These are phyloP conservation scores for Kodamaea kakaduensis DNA, from an alignment of 805 yeast genomes.

Conservation along the genomic window DNA sequence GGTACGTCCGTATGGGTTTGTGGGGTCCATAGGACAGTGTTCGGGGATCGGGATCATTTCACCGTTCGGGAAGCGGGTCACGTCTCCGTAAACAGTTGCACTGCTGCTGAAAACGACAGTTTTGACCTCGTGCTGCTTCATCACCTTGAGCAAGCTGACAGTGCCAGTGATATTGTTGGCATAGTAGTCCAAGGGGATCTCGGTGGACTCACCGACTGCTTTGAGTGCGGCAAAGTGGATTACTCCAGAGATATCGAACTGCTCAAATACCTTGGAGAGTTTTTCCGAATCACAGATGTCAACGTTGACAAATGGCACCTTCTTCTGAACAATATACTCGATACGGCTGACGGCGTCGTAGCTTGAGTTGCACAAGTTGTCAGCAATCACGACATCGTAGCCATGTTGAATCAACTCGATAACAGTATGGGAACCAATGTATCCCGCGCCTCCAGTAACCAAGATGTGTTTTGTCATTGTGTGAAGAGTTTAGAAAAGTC, in stretches of 20 bases:
- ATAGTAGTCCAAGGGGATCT: slow-evolving; percentile 4
- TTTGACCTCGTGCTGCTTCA: slow-evolving; percentile 44
- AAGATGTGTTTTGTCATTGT: slow-evolving; percentile 38
- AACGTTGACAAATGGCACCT: slow-evolving; percentile 53
- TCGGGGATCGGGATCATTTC: slow-evolving; percentile 79
- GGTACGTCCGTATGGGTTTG: slow-evolving; percentile 75
- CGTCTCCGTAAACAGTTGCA: slow-evolving; percentile 76
- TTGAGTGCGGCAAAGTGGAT: slow-evolving; percentile 76
- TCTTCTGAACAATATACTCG: slow-evolving; percentile 47
- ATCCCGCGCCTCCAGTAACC: slow-evolving; percentile 86
- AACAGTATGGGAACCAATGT: slow-evolving; percentile 79
- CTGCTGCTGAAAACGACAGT: slow-evolving; percentile 70
- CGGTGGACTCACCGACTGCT: slow-evolving; percentile 73
- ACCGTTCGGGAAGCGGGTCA: slow-evolving; percentile 36
- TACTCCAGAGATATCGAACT: slow-evolving; percentile 52
- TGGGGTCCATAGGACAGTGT: slow-evolving; percentile 68
- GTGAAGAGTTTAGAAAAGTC: slow-evolving; percentile 1
- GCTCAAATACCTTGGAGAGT: slow-evolving; percentile 45
- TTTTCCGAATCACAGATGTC: slow-evolving; percentile 52
- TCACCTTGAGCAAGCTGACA: slow-evolving; percentile 42
- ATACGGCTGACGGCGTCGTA: slow-evolving; percentile 62
- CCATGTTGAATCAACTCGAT: slow-evolving; percentile 60
- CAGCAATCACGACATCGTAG: slow-evolving; percentile 67
- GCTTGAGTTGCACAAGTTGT: slow-evolving; percentile 64
- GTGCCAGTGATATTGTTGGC: slow-evolving; percentile 1